These are phyloP conservation scores for Canavalia gladiata DNA, from an alignment of 306 rosid genomes.

Conservation along the genomic window DNA sequence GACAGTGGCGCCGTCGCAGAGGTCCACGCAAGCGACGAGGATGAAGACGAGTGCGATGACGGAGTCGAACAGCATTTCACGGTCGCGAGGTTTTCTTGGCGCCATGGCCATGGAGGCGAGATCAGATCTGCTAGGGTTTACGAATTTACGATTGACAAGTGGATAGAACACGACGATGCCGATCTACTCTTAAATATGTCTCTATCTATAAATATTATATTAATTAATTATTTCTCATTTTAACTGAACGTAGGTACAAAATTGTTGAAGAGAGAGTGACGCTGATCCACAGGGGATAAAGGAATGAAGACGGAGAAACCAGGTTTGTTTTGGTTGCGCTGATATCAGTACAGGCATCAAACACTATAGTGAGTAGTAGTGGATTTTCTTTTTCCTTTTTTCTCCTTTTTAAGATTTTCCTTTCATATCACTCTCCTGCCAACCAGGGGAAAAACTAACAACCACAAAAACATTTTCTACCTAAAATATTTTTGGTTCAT, in stretches of 20 bases:
- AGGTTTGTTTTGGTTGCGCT: background rate
- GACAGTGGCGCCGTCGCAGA: slow-evolving; percentile 95
- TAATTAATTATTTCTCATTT: background rate
- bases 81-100: slow-evolving; percentile 57
- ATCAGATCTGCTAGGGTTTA: slow-evolving; percentile 60
- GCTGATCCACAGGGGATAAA: background rate
- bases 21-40: slow-evolving; percentile 87
- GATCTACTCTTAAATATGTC: slow-evolving; percentile 42
- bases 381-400: slow-evolving; percentile 2
- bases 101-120: slow-evolving; percentile 57
- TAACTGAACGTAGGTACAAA: background rate
- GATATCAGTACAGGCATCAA: background rate
- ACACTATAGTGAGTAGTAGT: background rate
- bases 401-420: background rate
- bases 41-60: slow-evolving; percentile 79
- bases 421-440: background rate
- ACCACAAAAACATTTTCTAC: background rate
- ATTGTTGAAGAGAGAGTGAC: slow-evolving; percentile 14
- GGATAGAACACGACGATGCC: slow-evolving; percentile 3
- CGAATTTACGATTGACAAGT: slow-evolving; percentile 32
- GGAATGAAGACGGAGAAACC: slow-evolving; percentile 36
- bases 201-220: background rate
- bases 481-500: background rate
- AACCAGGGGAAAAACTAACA: background rate
- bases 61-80: slow-evolving; percentile 74